Base-by-base conservation (phyloP, 2,329 filamentous ascomycete genomes). In the Rutstroemia sp. region DNA sequence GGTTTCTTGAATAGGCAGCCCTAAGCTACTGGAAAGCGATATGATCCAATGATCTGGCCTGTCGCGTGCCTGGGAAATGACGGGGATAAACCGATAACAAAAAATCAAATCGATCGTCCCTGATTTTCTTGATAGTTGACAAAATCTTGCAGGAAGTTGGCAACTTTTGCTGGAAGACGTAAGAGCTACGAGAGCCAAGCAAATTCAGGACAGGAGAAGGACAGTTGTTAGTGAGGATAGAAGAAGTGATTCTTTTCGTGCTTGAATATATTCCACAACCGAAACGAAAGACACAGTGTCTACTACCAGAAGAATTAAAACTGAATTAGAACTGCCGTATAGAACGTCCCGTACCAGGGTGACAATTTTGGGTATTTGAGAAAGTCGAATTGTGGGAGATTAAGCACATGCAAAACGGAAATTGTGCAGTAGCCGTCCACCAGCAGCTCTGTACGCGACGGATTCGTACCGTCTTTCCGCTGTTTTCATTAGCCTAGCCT, bases 21-120 rank as follows among this genome's bases (percentile, higher is more conserved):
- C 41, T 48, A 50, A 12, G 23, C 5, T 50, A 30, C 45, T 44
- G 21, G 39, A 53, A 54, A 30, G 27, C 27, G 9, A 30, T 30
- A 48, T 61, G 57, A 53, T 48, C 63, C 61, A 65, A 63, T 64
- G 58, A 58, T 54, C 47, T 58, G 34, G 58, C 54, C 52, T 62
- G 61, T 64, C 59, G 62, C 56, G 57, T 63, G 59, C 59, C 55
- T 54, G 45, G 10, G n/a, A 53, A 23, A 54, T 17, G 56, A 57
- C 60, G 54, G 58, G 57, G 54, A 59, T 58, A 47, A 44, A 44
- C 51, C 51, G 34, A 54, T 54, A 41, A 48, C 51, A 42, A 45
- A 54, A 54, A 17, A 16, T 27, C 23, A 34, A n/a, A 23, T 21
- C 30, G 51, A 54, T 38, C 47, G 42, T 48, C 27, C 51, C 42